Evolutionary conservation across 108 stramenopile genomes (phyloP).

Genomic region (Parietichytrium sp.): DNA sequence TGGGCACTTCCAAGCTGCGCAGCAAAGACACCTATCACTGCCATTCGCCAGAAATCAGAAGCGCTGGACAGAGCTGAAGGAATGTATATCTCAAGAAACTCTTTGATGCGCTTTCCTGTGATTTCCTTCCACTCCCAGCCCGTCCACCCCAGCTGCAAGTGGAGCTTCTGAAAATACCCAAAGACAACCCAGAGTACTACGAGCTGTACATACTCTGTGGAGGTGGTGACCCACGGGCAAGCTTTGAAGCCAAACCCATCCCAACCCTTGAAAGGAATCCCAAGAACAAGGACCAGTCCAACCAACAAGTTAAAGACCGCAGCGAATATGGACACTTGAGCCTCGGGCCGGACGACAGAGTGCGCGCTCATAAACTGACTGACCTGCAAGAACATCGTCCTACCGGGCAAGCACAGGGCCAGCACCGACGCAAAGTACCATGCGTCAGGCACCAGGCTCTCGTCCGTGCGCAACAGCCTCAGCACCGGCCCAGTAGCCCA

Average conservation of each 20-base stretch:
- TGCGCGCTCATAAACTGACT: conserved; percentile 76
- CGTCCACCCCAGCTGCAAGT: conserved; percentile 62
- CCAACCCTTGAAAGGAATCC: conserved; percentile 67
- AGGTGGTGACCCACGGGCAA: conserved; percentile 73
- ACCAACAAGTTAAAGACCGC: conserved; percentile 66
- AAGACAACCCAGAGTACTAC: conserved; percentile 54
- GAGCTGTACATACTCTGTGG: conserved; percentile 64
- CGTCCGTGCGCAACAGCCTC: conserved; percentile 64
- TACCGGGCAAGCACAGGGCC: conserved; percentile 65
- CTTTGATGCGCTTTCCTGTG: conserved; percentile 61
- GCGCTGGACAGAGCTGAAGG: conserved; percentile 69
- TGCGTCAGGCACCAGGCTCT: conserved; percentile 61
- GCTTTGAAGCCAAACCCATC: conserved; percentile 71
- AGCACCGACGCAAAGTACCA: conserved; percentile 71
- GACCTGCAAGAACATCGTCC: conserved; percentile 64
- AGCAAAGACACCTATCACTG: conserved; percentile 70
- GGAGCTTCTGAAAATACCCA: conserved; percentile 55
- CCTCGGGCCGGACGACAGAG: conserved; percentile 72
- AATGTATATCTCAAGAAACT: conserved; percentile 68
- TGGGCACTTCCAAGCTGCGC: conserved; percentile 68
- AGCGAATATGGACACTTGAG: conserved; percentile 60
- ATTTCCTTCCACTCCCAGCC: conserved; percentile 53
- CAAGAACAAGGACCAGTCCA: conserved; percentile 73
- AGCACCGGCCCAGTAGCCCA: conserved; percentile 59
- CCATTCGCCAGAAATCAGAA: conserved; percentile 79